These are phyloP conservation scores for Pelargonium hybrid DNA, from an alignment of 441 rosid species.

Conservation along the genomic window DNA sequence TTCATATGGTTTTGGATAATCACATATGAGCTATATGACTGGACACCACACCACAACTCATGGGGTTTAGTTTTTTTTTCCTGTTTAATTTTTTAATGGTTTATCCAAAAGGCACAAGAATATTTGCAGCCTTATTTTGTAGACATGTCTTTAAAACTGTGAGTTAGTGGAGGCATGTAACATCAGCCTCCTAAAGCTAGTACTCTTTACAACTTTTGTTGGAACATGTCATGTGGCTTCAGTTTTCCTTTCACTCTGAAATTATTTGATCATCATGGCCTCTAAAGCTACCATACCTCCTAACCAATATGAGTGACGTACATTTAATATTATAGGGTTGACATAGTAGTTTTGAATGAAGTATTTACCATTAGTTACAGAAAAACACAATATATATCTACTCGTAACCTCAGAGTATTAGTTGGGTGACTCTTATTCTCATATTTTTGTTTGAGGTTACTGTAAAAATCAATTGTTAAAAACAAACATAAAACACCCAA, in stretches of 20 bases:
- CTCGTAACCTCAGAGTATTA: too few species aligned
- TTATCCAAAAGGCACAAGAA: neutral
- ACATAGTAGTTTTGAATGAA: too few species aligned
- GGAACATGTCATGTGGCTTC: constrained; percentile 27
- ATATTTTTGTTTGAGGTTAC: too few species aligned
- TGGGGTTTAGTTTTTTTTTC: too few species aligned
- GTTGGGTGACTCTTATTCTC: too few species aligned
- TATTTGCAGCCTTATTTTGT: neutral
- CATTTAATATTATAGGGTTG: neutral
- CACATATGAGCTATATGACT: too few species aligned
- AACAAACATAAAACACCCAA: neutral
- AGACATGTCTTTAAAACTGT: neutral
- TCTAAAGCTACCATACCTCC: neutral
- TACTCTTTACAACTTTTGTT: constrained; percentile 15
- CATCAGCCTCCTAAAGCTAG: constrained; percentile 18
- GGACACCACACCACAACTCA: too few species aligned
- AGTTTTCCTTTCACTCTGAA: constrained; percentile 7
- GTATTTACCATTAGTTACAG: too few species aligned
- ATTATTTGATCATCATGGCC: neutral
- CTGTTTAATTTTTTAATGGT: too few species aligned
- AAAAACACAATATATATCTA: too few species aligned
- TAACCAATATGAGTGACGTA: neutral
- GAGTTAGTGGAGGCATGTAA: constrained; percentile 18
- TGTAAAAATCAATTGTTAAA: neutral
- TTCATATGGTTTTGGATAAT: too few species aligned